A percentile compares a stretch with the other conserved stretches of the same genome.
Conservation (phyloP, 2,329 filamentous ascomycete genomes). For the Epichloe festucae region DNA sequence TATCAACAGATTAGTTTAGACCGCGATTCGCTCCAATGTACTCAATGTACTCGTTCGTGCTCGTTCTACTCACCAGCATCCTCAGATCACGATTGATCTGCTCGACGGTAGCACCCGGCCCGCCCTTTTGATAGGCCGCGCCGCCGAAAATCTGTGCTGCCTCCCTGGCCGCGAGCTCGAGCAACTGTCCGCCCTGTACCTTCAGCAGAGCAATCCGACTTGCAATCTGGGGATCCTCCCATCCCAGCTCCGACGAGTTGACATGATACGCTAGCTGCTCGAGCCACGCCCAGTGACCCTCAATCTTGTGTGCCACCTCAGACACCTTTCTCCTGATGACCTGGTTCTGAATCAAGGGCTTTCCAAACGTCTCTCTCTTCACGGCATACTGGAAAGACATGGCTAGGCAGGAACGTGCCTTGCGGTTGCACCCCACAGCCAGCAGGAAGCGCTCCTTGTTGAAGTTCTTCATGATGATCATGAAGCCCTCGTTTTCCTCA, state of each 20-base stretch:
- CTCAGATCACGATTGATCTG: slow-evolving; percentile 40
- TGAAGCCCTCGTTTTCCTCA: slow-evolving; percentile 40
- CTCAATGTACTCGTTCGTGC: not conserved
- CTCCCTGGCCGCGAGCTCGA: slow-evolving; percentile 37
- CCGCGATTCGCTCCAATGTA: not conserved
- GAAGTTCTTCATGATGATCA: slow-evolving; percentile 43
- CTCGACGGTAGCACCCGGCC: slow-evolving; percentile 35
- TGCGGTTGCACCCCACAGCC: slow-evolving; percentile 41
- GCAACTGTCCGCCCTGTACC: slow-evolving; percentile 33
- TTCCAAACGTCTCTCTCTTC: slow-evolving; percentile 43
- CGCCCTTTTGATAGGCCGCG: slow-evolving; percentile 34
- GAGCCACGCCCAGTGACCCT: slow-evolving; percentile 47
- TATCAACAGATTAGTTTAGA: slow-evolving; percentile 11
- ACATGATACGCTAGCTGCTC: slow-evolving; percentile 47
- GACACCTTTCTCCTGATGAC: slow-evolving; percentile 47
- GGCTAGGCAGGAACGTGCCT: slow-evolving; percentile 42
- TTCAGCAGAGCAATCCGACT: slow-evolving; percentile 25
- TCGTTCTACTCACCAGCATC: slow-evolving; percentile 8
- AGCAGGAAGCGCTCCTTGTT: slow-evolving; percentile 47
- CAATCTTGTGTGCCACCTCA: slow-evolving; percentile 46
- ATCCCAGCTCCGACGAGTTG: slow-evolving; percentile 16
- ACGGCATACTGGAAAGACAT: slow-evolving; percentile 39
- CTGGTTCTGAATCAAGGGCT: slow-evolving; percentile 42
- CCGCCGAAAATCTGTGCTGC: slow-evolving; percentile 43
- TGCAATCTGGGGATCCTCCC: slow-evolving; percentile 20